Conservation (phyloP, 2,329 filamentous ascomycete species). For the Beauveria caledonica region DNA sequence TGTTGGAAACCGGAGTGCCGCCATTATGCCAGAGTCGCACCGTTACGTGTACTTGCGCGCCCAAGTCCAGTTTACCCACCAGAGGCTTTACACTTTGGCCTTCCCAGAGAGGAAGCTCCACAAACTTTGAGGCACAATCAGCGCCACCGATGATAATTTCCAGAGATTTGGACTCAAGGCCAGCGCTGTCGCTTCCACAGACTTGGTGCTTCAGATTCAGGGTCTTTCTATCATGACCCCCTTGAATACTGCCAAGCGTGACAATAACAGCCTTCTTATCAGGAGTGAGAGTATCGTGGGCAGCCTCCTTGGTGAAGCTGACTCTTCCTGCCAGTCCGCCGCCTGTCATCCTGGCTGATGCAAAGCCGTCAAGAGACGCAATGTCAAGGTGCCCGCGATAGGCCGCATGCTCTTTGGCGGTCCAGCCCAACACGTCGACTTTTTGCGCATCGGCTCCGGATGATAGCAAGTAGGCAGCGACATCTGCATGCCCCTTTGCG, state of each 20-base stretch:
- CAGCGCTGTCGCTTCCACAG: no score
- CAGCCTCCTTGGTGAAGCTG: not conserved
- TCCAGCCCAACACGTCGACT: constrained; percentile 22
- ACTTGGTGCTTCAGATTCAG: not conserved
- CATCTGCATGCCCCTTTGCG: constrained; percentile 18
- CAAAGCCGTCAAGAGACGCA: constrained; percentile 13
- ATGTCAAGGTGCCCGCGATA: constrained; percentile 25
- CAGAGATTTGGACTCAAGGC: not conserved
- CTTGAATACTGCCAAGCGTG: constrained; percentile 13
- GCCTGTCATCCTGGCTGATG: not conserved
- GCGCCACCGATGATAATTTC: constrained; percentile 11
- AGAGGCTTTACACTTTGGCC: constrained; percentile 18
- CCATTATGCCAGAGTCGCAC: constrained; percentile 17
- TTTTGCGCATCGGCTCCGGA: constrained; percentile 15
- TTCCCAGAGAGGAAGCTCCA: constrained; percentile 20
- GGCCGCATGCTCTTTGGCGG: constrained; percentile 25
- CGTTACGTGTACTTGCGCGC: constrained; percentile 11
- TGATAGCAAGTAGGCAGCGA: constrained; percentile 21
- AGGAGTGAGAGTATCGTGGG: not conserved
- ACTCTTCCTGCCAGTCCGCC: not conserved
- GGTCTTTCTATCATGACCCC: constrained; percentile 8
- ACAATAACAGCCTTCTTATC: constrained; percentile 11
- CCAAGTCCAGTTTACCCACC: constrained; percentile 15
- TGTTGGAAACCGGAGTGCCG: not conserved
- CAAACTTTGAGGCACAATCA: not conserved